These are phyloP conservation scores for Tulasnella sp. DNA, from an alignment of 768 basidiomycete genomes.

Conservation along the genomic window DNA sequence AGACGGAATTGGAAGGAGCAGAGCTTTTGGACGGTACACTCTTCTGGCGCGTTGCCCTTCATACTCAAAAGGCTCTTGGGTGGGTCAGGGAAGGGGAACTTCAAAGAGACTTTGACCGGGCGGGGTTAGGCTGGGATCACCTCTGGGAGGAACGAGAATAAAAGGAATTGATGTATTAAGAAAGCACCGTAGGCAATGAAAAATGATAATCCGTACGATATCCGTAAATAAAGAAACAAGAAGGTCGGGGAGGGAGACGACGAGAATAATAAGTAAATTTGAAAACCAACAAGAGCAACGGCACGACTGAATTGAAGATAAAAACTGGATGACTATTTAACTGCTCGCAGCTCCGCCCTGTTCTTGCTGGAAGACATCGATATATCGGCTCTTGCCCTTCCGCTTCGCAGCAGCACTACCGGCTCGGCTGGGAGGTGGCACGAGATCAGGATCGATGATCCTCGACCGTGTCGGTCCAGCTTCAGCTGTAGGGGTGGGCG, in stretches of 20 bases:
- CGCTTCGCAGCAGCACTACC: constrained; percentile 10
- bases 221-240: not conserved
- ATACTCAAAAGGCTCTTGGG: constrained; percentile 41
- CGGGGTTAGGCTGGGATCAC: constrained; percentile 27
- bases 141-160: constrained; percentile 7
- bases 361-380: constrained; percentile 17
- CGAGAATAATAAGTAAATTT: not conserved
- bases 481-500: not conserved
- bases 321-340: not conserved
- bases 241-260: not conserved
- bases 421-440: not conserved
- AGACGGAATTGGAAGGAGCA: constrained; percentile 39
- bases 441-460: constrained; percentile 14
- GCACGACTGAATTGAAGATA: not conserved
- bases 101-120: constrained; percentile 26
- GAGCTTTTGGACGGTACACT: constrained; percentile 54
- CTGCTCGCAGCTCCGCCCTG: constrained; percentile 2
- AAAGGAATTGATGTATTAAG: not conserved
- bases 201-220: not conserved
- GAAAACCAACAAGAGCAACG: too few species aligned
- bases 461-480: constrained; percentile 1
- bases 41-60: constrained; percentile 50
- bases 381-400: constrained; percentile 17
- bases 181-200: not conserved
- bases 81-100: constrained; percentile 38